Conservation (phyloP, 805 yeast species). For the Wickerhamiella parazyma region DNA sequence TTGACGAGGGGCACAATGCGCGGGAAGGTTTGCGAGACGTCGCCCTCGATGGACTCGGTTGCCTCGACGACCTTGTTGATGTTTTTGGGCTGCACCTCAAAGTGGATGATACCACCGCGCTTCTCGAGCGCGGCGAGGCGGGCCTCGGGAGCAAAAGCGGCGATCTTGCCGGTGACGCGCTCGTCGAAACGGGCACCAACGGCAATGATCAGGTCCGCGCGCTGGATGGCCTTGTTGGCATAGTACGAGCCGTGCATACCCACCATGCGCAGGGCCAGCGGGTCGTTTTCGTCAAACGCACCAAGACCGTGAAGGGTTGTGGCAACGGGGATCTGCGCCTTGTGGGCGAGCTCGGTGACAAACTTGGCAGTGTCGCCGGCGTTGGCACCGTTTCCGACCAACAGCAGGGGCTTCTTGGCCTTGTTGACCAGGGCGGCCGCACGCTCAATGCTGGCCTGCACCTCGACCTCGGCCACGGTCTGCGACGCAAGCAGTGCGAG, state of each 20-base stretch:
- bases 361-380: constrained; percentile 49
- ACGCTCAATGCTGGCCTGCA: constrained; percentile 56
- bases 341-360: constrained; percentile 74
- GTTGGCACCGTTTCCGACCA: constrained; percentile 85
- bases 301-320: constrained; percentile 92
- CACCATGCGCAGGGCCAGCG: constrained; percentile 83
- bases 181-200: constrained; percentile 97
- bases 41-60: constrained; percentile 94
- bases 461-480: constrained; percentile 54
- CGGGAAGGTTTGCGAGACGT: constrained; percentile 66
- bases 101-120: constrained; percentile 93
- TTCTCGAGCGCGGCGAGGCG: constrained; percentile 73
- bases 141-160: constrained; percentile 90
- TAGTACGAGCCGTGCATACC: constrained; percentile 98
- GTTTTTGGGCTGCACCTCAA: constrained; percentile 92
- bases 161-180: constrained; percentile 81
- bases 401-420: constrained; percentile 79
- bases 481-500: constrained; percentile 55
- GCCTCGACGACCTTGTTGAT: constrained; percentile 92
- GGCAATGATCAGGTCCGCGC: constrained; percentile 85
- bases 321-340: constrained; percentile 89
- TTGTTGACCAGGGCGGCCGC: constrained; percentile 66
- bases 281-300: constrained; percentile 83
- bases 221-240: constrained; percentile 88
- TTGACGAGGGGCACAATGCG: constrained; percentile 58